A percentile compares a stretch with the other conserved stretches of the same genome.
phyloP scores from a whole-genome alignment of 2,329 filamentous ascomycete genomes.

The Aaosphaeria pasadenensis region DNA sequence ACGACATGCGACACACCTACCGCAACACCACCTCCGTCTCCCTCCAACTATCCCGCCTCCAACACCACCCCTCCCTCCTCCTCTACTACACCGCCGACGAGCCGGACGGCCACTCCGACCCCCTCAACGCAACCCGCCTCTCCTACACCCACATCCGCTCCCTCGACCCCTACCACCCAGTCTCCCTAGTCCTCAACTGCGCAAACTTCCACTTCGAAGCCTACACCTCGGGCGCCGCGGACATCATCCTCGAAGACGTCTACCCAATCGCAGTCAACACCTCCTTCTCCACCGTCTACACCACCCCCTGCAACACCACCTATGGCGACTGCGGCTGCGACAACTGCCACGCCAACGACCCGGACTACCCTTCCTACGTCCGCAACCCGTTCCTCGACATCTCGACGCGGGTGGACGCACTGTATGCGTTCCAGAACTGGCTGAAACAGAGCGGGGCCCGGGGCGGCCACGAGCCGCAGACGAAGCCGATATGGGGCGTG shows the following conservation, averaged over 20 bases:
- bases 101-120: constrained; percentile 56
- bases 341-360: constrained; percentile 49
- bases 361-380: constrained; percentile 8
- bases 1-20: constrained; percentile 45
- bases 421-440: constrained; percentile 41
- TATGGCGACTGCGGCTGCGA: constrained; percentile 65
- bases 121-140: constrained; percentile 46
- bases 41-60: constrained; percentile 36
- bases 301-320: constrained; percentile 56
- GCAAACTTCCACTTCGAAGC: constrained; percentile 58
- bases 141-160: constrained; percentile 46
- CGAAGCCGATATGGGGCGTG: constrained; percentile 50
- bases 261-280: constrained; percentile 60
- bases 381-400: constrained; percentile 49
- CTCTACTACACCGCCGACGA: constrained; percentile 53
- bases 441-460: constrained; percentile 18
- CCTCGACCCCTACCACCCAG: constrained; percentile 61
- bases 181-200: constrained; percentile 60
- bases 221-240: constrained; percentile 51
- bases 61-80: constrained; percentile 36
- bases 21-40: constrained; percentile 37
- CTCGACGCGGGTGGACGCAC: constrained; percentile 41
- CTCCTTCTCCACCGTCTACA: constrained; percentile 52
- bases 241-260: constrained; percentile 59
- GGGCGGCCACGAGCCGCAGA: background rate